Conservation (phyloP, 2,329 filamentous ascomycete species). For the Colletotrichum lupini region DNA sequence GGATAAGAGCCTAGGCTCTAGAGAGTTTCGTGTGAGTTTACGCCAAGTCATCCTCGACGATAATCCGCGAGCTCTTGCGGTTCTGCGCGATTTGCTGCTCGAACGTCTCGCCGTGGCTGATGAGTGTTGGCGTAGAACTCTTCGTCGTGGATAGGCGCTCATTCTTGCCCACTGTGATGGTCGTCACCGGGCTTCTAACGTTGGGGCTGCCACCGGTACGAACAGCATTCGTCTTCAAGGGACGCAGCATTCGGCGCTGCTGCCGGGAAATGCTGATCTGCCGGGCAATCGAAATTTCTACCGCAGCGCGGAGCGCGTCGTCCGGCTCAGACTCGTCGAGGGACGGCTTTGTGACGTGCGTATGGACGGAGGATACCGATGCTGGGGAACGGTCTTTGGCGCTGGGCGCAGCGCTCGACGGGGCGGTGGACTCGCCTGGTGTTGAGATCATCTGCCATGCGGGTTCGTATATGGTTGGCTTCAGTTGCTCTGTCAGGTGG, state of each 20-base stretch:
- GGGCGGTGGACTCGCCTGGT: constrained; percentile 42
- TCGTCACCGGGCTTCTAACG: constrained; percentile 25
- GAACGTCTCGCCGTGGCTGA: constrained; percentile 49
- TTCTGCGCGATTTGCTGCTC: constrained; percentile 49
- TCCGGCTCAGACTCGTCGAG: constrained; percentile 51
- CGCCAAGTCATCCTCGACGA: constrained; percentile 58
- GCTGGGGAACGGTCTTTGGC: constrained; percentile 46
- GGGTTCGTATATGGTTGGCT: constrained; percentile 53
- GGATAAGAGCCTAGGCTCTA: neutral
- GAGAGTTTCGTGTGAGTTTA: neutral
- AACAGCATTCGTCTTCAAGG: constrained; percentile 53
- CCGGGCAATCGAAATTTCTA: constrained; percentile 74
- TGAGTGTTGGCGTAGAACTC: constrained; percentile 57
- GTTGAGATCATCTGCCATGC: constrained; percentile 59
- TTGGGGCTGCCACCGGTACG: constrained; percentile 28
- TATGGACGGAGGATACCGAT: constrained; percentile 47
- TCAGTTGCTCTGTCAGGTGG: constrained; percentile 44
- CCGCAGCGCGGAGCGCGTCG: constrained; percentile 62
- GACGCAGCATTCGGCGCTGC: constrained; percentile 70
- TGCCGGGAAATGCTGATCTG: constrained; percentile 74
- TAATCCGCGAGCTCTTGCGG: constrained; percentile 64
- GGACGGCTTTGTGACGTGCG: constrained; percentile 47
- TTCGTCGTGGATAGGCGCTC: constrained; percentile 50
- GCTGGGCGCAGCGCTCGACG: constrained; percentile 40
- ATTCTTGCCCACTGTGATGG: constrained; percentile 36